Conservation (phyloP, 106 monocot genomes). For the Dendrobium nobile region DNA sequence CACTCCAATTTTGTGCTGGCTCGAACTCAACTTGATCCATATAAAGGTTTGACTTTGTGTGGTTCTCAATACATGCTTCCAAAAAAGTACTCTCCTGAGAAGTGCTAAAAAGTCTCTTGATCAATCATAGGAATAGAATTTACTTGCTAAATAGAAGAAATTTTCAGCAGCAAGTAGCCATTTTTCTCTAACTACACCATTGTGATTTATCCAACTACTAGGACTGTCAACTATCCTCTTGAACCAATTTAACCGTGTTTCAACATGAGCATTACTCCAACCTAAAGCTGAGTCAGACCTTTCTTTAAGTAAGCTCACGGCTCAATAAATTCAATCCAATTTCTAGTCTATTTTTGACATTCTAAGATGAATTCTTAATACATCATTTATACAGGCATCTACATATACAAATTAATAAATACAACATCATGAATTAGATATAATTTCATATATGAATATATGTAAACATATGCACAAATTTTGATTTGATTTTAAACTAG, state of each 20-base stretch:
- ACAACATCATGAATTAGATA: not conserved
- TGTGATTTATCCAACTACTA: not conserved
- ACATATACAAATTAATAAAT: not conserved
- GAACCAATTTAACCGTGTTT: not conserved
- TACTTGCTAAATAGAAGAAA: not conserved
- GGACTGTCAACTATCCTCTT: not conserved
- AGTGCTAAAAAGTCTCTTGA: not conserved
- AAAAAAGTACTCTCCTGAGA: slow-evolving; percentile 80
- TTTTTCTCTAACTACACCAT: not conserved
- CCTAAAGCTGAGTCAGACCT: not conserved
- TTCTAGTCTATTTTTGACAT: not conserved
- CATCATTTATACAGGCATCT: not conserved
- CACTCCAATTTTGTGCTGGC: slow-evolving; percentile 66
- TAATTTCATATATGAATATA: not conserved
- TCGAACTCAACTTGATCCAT: slow-evolving; percentile 99
- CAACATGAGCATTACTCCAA: not conserved
- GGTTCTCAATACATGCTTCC: slow-evolving; percentile 98
- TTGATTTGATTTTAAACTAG: not conserved
- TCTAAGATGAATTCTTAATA: not conserved
- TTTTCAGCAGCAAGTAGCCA: not conserved
- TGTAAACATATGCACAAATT: not conserved
- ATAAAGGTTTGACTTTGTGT: slow-evolving; percentile 90
- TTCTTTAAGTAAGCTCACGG: not conserved
- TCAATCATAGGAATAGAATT: not conserved
- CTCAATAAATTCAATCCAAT: not conserved